A percentile compares a stretch with the other conserved stretches of the same genome.
phyloP scores from a whole-genome alignment of 768 basidiomycete species.

The Ramaria rubella region DNA sequence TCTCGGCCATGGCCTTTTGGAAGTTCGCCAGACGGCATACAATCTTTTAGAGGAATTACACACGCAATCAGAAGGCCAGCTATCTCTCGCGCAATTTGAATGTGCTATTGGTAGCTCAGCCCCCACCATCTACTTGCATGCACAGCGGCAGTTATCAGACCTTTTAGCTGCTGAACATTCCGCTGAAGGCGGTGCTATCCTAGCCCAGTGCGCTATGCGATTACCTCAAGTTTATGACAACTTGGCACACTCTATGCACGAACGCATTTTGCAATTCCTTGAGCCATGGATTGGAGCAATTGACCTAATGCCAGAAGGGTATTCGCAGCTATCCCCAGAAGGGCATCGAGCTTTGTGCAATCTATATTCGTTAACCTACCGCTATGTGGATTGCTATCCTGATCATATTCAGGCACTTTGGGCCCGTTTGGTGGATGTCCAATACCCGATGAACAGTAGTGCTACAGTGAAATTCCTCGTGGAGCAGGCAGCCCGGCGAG shows the following conservation, averaged over 20 bases:
- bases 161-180: constrained; percentile 76
- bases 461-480: constrained; percentile 77
- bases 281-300: constrained; percentile 81
- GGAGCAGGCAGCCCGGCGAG: constrained; percentile 81
- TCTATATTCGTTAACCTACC: constrained; percentile 74
- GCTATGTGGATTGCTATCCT: constrained; percentile 65
- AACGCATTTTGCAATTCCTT: constrained; percentile 63
- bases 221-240: constrained; percentile 10
- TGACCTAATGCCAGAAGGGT: constrained; percentile 58
- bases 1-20: constrained; percentile 61
- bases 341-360: constrained; percentile 68
- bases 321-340: constrained; percentile 46
- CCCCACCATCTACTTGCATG: constrained; percentile 71
- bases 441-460: constrained; percentile 66
- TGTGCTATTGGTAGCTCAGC: constrained; percentile 65
- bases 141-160: constrained; percentile 70
- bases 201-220: constrained; percentile 28
- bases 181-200: constrained; percentile 51
- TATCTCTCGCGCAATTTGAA: constrained; percentile 67
- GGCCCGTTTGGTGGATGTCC: constrained; percentile 67
- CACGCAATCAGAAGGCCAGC: constrained; percentile 56
- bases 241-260: constrained; percentile 32
- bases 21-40: constrained; percentile 70
- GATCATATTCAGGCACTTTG: constrained; percentile 79
- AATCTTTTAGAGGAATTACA: constrained; percentile 69